These are phyloP conservation scores for Isochrysis galbana DNA, from an alignment of 78 protist species.

Conservation along the genomic window DNA sequence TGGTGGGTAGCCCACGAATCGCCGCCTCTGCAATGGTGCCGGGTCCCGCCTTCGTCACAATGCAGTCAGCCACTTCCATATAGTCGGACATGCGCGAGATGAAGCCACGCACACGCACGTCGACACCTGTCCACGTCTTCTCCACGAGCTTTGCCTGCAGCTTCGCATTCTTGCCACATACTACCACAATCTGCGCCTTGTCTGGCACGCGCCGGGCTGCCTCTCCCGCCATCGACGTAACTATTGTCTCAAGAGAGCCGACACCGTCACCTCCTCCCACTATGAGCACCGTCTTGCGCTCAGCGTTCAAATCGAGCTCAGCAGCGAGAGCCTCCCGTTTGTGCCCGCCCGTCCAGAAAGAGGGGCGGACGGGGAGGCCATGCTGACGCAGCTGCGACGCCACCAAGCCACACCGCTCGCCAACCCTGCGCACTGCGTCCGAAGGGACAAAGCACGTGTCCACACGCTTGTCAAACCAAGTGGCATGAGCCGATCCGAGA, in stretches of 20 bases:
- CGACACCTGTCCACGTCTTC: not conserved
- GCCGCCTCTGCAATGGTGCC: slow-evolving; percentile 14
- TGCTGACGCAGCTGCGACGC: not conserved
- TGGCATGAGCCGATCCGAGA: not conserved
- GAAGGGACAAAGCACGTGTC: not conserved
- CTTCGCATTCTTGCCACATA: not conserved
- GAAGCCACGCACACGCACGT: not conserved
- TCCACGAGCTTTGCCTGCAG: not conserved
- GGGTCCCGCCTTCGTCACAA: slow-evolving; percentile 16
- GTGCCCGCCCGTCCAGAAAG: not conserved
- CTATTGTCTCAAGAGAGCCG: not conserved
- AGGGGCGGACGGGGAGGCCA: slow-evolving; percentile 1
- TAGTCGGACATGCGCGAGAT: not conserved
- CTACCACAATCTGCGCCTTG: not conserved
- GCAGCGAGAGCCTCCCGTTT: not conserved
- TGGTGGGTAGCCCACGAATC: not conserved
- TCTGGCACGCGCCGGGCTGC: not conserved
- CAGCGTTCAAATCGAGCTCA: not conserved
- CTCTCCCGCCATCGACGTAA: not conserved
- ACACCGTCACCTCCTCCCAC: slow-evolving; percentile 38
- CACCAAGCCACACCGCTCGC: not conserved
- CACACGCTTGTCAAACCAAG: slow-evolving; percentile 7
- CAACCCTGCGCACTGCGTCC: not conserved
- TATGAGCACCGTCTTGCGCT: not conserved
- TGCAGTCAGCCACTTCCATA: not conserved